These are phyloP conservation scores for Cnidoscolus chayamansa DNA, from an alignment of 441 rosid species.

Conservation along the genomic window DNA sequence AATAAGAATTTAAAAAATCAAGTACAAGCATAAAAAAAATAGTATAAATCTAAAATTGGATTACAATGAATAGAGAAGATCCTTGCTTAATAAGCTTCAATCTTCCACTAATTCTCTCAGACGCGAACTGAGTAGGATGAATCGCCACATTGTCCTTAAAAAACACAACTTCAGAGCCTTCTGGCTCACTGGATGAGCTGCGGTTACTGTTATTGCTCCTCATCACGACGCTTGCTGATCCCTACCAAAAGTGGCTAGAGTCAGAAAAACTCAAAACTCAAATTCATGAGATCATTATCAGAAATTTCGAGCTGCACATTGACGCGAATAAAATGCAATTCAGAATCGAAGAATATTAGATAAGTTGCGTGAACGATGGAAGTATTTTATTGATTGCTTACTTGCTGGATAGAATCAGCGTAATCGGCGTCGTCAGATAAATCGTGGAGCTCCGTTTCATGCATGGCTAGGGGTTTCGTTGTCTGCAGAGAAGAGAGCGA, in stretches of 20 bases:
- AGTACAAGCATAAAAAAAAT: background rate
- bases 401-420: constrained; percentile 85
- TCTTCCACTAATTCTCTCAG: constrained; percentile 89
- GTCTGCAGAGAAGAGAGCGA: background rate
- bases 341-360: background rate
- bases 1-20: background rate
- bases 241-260: constrained; percentile 34
- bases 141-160: constrained; percentile 80
- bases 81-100: constrained; percentile 86
- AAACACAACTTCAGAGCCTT: constrained; percentile 68
- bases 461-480: constrained; percentile 43
- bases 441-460: constrained; percentile 75
- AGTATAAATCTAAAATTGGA: background rate
- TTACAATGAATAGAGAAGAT: constrained; percentile 67
- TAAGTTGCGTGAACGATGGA: background rate
- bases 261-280: background rate
- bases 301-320: no score
- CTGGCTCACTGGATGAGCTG: constrained; percentile 59
- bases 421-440: constrained; percentile 97
- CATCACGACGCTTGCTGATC: constrained; percentile 66
- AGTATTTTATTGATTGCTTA: constrained; percentile 23
- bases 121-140: constrained; percentile 89
- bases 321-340: no score
- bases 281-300: background rate
- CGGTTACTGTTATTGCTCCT: constrained; percentile 56